These are phyloP conservation scores for Fusarium sambucinum DNA, from an alignment of 2,329 filamentous ascomycete genomes.

Conservation along the genomic window DNA sequence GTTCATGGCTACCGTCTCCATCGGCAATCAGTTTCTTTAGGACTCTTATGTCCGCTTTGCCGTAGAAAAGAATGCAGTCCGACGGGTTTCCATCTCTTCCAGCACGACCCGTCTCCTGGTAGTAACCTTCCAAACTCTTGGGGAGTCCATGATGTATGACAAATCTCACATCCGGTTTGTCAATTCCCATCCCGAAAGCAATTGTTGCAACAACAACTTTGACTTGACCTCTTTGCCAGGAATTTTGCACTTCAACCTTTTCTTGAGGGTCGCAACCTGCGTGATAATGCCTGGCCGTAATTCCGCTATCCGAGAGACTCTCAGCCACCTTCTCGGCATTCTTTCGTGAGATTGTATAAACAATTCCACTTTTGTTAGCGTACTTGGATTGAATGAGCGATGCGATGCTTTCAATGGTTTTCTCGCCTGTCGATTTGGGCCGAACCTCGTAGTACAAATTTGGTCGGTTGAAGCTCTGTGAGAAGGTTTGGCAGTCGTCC, in stretches of 20 bases:
- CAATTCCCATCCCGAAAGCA: constrained; percentile 99
- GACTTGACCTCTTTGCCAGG: constrained; percentile 83
- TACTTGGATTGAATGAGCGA: constrained; percentile 79
- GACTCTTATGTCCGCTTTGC: constrained; percentile 79
- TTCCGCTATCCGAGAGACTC: constrained; percentile 72
- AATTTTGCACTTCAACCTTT: constrained; percentile 77
- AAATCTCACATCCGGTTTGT: constrained; percentile 96
- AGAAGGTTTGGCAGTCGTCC: constrained; percentile 79
- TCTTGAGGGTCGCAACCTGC: constrained; percentile 77
- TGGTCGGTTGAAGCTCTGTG: constrained; percentile 96
- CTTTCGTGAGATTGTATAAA: constrained; percentile 90
- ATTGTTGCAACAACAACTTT: constrained; percentile 98
- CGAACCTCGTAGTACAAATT: constrained; percentile 92
- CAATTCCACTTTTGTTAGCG: constrained; percentile 81
- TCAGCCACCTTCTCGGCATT: constrained; percentile 84
- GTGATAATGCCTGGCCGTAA: constrained; percentile 87
- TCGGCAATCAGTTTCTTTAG: constrained; percentile 85
- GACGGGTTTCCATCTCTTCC: constrained; percentile 90
- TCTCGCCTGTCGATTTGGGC: constrained; percentile 72
- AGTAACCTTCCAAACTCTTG: constrained; percentile 97
- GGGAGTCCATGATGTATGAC: constrained; percentile 94
- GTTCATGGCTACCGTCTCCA: constrained; percentile 79
- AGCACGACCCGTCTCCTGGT: constrained; percentile 96
- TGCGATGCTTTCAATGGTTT: constrained; percentile 62
- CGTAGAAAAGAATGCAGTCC: constrained; percentile 90